Evolutionary conservation across 164 flowering plant species (phyloP), one percentile per base, ranked within the genome.

Genomic region (Vitis rotundifolia): DNA sequence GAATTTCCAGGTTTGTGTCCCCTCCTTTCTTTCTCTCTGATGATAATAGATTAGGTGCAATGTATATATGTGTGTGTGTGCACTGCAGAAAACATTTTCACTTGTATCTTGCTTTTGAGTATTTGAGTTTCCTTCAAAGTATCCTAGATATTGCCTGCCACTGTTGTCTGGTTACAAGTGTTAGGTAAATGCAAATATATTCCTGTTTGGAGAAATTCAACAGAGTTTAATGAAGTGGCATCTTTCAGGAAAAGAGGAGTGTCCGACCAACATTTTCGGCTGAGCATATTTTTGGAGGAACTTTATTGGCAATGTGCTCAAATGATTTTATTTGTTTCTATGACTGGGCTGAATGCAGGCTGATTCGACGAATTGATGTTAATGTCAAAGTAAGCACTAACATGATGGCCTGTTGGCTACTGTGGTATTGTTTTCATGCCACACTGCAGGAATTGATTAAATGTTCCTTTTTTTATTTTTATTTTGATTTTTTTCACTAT

Each of bases 341-440:
- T 74, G 99, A 95, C 74, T 95, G 99, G 99, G 90, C 92, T 66
- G 98, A 95, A 44, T 95, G 99, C 87, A 84, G 98, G 76, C 81
- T 95, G 80, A 89, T 95, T 71, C 84, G 92, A 8, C 78, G 97
- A 14, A 95, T 95, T 66, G 99, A 95, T 83, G 99, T 93, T 18
- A 89, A 77, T 75, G 95, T 93, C 58, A 95, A 93, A 81, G 99
- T 95, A 75, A 81, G 93, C 44, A 48, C 44, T 60, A 48, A 15
- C 9, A 14, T 63, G 22, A 47, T 8, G 16, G 28, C 59, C 28
- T 37, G 6, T 68, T 16, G 15, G 13, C 13, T 62, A 15, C 26
- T 11, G 29, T 57, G 7, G 18, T 59, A 12, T 65, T 73, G 55
- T 16, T 64, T 58, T 54, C 28, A 26, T 37, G 15, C n/a, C 52